Conservation (phyloP, 1,139 yeast species). For the Lizanozyma gosingica region DNA sequence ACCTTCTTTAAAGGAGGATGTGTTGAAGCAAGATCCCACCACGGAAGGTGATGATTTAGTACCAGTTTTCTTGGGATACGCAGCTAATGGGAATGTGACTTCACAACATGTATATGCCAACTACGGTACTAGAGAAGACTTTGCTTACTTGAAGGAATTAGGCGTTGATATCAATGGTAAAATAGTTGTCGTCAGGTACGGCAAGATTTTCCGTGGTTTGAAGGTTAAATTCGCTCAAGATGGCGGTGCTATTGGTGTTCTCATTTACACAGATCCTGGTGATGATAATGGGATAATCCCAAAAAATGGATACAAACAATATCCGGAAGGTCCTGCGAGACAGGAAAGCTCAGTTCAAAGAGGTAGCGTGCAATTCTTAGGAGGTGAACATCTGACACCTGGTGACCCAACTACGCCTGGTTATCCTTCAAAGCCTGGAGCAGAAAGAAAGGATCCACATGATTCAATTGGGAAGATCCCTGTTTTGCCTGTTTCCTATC, state of each 20-base stretch:
- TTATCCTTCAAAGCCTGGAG: constrained; percentile 55
- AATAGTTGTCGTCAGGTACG: constrained; percentile 54
- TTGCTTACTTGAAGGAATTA: constrained; percentile 28
- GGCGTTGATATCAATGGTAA: constrained; percentile 43
- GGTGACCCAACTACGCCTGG: constrained; percentile 94
- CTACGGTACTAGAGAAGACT: constrained; percentile 52
- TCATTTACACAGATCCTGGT: constrained; percentile 58
- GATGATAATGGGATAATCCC: constrained; percentile 47
- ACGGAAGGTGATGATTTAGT: constrained; percentile 11
- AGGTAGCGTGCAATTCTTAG: constrained; percentile 75
- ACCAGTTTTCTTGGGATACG: constrained; percentile 61
- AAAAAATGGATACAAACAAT: constrained; percentile 44
- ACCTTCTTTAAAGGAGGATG: constrained; percentile 9
- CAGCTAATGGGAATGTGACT: constrained; percentile 61
- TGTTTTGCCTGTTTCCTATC: constrained; percentile 36
- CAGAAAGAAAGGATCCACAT: constrained; percentile 34
- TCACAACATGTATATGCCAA: constrained; percentile 52
- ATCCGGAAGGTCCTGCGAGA: constrained; percentile 64
- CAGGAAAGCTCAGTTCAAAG: constrained; percentile 68
- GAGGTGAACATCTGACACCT: constrained; percentile 49
- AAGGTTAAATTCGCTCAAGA: constrained; percentile 64
- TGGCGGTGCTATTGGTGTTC: constrained; percentile 49
- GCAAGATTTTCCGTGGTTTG: constrained; percentile 52
- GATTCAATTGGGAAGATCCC: constrained; percentile 37
- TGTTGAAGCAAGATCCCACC: constrained; percentile 8